These are phyloP conservation scores for Berberis thunbergii DNA, from an alignment of 164 flowering plant species.

Conservation along the genomic window DNA sequence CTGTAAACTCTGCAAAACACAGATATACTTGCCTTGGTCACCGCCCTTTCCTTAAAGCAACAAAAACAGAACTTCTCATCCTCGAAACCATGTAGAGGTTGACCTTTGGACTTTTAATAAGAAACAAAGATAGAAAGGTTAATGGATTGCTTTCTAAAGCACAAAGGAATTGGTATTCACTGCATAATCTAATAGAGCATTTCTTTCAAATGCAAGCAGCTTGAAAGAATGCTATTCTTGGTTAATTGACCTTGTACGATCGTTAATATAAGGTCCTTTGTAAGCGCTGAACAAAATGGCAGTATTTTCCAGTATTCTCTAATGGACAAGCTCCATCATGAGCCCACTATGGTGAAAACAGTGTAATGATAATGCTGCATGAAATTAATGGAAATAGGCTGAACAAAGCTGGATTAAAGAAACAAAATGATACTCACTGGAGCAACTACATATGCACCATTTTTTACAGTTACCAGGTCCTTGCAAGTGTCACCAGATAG, in stretches of 20 bases:
- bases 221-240: background rate
- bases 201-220: background rate
- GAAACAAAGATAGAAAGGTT: background rate
- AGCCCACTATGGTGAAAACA: constrained; percentile 56
- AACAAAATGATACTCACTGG: constrained; percentile 56
- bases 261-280: constrained; percentile 89
- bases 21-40: constrained; percentile 53
- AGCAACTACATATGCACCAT: constrained; percentile 85
- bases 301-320: constrained; percentile 68
- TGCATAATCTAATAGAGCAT: background rate
- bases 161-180: background rate
- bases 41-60: constrained; percentile 75
- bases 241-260: constrained; percentile 59
- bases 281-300: constrained; percentile 98
- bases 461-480: constrained; percentile 30
- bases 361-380: background rate
- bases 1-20: no score
- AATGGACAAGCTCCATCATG: constrained; percentile 96
- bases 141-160: background rate
- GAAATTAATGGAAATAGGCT: background rate
- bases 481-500: constrained; percentile 24
- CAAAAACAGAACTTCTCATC: constrained; percentile 86
- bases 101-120: constrained; percentile 63
- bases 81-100: constrained; percentile 85
- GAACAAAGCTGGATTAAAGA: background rate